phyloP scores from a whole-genome alignment of 2,329 filamentous ascomycete species.

The Trichoderma koningiopsis region DNA sequence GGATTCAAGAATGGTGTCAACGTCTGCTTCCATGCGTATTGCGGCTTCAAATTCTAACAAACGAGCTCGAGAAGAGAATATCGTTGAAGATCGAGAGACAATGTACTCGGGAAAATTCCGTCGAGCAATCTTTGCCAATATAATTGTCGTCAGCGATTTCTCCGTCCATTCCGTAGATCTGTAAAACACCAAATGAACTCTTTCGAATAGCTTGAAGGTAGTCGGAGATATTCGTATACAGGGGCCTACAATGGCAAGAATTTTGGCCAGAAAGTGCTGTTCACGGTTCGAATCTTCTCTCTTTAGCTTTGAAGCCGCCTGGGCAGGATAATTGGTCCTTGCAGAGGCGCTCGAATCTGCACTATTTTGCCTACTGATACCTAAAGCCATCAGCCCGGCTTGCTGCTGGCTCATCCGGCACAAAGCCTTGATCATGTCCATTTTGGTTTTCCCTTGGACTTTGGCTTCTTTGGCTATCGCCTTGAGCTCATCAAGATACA shows the following conservation, averaged over 20 bases:
- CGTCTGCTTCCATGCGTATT: constrained; percentile 75
- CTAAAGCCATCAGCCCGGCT: constrained; percentile 69
- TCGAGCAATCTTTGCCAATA: constrained; percentile 84
- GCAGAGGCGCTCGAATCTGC: constrained; percentile 55
- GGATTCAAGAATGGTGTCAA: constrained; percentile 82
- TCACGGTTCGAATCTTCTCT: constrained; percentile 62
- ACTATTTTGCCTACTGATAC: constrained; percentile 65
- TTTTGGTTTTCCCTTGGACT: constrained; percentile 84
- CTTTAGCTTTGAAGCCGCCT: constrained; percentile 27
- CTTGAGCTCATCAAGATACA: constrained; percentile 89
- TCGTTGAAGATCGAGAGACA: constrained; percentile 84
- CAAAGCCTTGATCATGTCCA: constrained; percentile 74
- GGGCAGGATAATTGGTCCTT: constrained; percentile 41
- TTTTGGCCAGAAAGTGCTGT: constrained; percentile 74
- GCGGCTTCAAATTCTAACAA: constrained; percentile 89
- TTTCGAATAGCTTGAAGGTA: constrained; percentile 81
- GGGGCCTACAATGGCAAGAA: constrained; percentile 74
- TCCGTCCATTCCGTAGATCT: constrained; percentile 96
- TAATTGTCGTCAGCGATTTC: constrained; percentile 92
- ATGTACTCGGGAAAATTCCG: constrained; percentile 89
- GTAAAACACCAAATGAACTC: constrained; percentile 95
- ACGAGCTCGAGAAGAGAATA: constrained; percentile 75
- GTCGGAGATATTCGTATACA: constrained; percentile 78
- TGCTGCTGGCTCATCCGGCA: constrained; percentile 75
- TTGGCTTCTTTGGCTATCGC: constrained; percentile 81